Percentiles rank a stretch among this genome's conserved stretches.
Evolutionary conservation across 2,329 filamentous ascomycete species (phyloP).

Genomic region (Celoporthe dispersa): DNA sequence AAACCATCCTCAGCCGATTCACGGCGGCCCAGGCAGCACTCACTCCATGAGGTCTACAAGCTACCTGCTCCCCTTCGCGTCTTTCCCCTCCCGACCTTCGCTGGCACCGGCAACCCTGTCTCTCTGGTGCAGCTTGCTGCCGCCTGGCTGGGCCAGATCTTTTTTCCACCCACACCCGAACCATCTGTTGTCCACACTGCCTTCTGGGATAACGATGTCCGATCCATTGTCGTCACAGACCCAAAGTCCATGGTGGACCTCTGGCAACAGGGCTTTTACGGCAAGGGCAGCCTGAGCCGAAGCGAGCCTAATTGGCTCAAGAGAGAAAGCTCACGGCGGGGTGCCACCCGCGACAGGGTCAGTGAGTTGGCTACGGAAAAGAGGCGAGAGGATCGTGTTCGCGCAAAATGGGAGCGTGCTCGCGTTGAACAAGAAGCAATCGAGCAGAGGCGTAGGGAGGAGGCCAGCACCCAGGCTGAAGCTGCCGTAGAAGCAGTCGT

Average conservation of each 20-base stretch:
- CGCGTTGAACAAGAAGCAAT: constrained; percentile 84
- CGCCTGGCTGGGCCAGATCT: constrained; percentile 74
- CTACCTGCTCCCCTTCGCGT: constrained; percentile 80
- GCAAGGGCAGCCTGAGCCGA: constrained; percentile 88
- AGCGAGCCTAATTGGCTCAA: constrained; percentile 95
- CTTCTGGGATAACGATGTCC: constrained; percentile 79
- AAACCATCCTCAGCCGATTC: constrained; percentile 27
- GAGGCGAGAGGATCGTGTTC: constrained; percentile 77
- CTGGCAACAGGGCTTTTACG: constrained; percentile 98
- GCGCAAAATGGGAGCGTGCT: constrained; percentile 92
- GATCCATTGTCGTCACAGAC: constrained; percentile 84
- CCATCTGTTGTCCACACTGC: constrained; percentile 69
- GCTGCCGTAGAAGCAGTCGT: neutral
- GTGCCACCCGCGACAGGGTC: constrained; percentile 67
- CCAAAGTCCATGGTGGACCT: constrained; percentile 74
- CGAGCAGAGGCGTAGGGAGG: constrained; percentile 63
- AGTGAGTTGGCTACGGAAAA: constrained; percentile 81
- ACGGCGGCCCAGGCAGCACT: constrained; percentile 33
- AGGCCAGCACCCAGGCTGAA: constrained; percentile 42
- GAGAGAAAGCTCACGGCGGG: constrained; percentile 74
- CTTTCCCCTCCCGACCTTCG: constrained; percentile 84
- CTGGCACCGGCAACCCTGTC: constrained; percentile 88
- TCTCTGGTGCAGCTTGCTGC: constrained; percentile 82
- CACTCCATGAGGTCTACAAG: constrained; percentile 74
- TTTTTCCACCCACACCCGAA: constrained; percentile 70